Evolutionary conservation across 441 rosid species (phyloP), one percentile per base, ranked within the genome.

Genomic region (Geranium incanum): DNA sequence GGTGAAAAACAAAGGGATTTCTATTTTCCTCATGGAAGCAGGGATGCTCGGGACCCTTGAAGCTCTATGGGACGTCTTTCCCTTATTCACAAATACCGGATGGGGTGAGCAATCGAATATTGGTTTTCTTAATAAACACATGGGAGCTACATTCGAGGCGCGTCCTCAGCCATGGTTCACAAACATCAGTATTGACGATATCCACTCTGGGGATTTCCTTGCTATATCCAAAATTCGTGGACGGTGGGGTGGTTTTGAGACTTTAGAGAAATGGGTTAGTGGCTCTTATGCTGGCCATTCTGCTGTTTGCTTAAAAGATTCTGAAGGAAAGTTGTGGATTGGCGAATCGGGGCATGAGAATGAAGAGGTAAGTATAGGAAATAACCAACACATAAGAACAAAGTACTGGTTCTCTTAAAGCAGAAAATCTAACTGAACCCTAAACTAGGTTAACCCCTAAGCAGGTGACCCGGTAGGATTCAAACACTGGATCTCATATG

Each of bases 161-260:
- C 97, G 99, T 28, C 93, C 94, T 73, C 67, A 84, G 72, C 99
- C 99, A 64, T 92, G 99, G 99, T 84, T 84, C 74, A 86, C 95
- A 5, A 88, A 90, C 68, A 71, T 92, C 60, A 89, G 80, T 69
- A 86, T 82, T 13, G 86, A 88, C 77, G 93, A 88, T 72, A 85
- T 94, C 76, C 91, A 88, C 67, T 92, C 97, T 7, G 97, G 99
- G 19, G 97, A 94, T 84, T 84, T 94, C 72, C 87, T 92, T 71
- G 99, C 87, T 18, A 78, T 94, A 76, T 94, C 97, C 19, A 94
- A 92, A 83, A 89, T 92, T 75, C 97, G 99, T 70, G 99, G 97
- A 19, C 84, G 95, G 63, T 94, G 97, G 99, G 99, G 97, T 77
- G 99, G 97, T 68, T 94, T 94, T 79, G 97, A 94, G 86, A 92